These are phyloP conservation scores for Botrytis byssoidea DNA, from an alignment of 2,329 filamentous ascomycete species.

Conservation along the genomic window DNA sequence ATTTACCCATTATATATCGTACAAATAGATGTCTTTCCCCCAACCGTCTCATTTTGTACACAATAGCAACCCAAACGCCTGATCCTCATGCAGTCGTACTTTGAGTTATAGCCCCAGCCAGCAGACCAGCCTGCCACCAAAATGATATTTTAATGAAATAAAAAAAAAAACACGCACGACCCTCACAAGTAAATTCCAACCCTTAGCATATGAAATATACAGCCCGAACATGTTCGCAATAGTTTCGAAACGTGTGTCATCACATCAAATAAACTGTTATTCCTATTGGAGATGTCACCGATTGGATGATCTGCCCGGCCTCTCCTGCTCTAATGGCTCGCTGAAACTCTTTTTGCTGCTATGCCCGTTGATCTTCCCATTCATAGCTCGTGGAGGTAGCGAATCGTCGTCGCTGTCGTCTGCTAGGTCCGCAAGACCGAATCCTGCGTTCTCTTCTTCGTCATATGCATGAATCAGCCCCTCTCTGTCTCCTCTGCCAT, in stretches of 20 bases:
- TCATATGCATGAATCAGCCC: slow-evolving; percentile 89
- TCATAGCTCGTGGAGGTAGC: slow-evolving; percentile 25
- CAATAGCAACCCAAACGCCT: slow-evolving; percentile 23
- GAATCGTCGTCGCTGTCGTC: slow-evolving; percentile 67
- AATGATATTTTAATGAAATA: slow-evolving; percentile 19
- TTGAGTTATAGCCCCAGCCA: slow-evolving; percentile 16
- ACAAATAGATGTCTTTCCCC: slow-evolving; percentile 21
- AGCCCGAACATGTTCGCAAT: slow-evolving; percentile 5
- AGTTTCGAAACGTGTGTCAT: slow-evolving; percentile 11
- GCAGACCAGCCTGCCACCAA: slow-evolving; percentile 22
- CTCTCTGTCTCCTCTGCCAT: slow-evolving; percentile 65
- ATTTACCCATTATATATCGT: slow-evolving; percentile 24
- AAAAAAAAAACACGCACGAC: slow-evolving; percentile 14
- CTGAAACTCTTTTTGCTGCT: slow-evolving; percentile 35
- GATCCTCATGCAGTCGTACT: slow-evolving; percentile 23
- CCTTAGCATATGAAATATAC: slow-evolving; percentile 16
- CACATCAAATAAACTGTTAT: slow-evolving; percentile 11
- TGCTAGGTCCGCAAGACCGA: slow-evolving; percentile 75
- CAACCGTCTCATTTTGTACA: slow-evolving; percentile 19
- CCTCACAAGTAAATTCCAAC: slow-evolving; percentile 7
- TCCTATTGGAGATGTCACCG: slow-evolving; percentile 28
- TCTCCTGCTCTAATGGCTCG: slow-evolving; percentile 30
- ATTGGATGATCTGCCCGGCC: slow-evolving; percentile 29
- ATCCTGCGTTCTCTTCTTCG: slow-evolving; percentile 70
- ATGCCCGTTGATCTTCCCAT: slow-evolving; percentile 36